Conservation (phyloP, 1,284 basidiomycete genomes). For the Exobasidium cylindrosporum region DNA sequence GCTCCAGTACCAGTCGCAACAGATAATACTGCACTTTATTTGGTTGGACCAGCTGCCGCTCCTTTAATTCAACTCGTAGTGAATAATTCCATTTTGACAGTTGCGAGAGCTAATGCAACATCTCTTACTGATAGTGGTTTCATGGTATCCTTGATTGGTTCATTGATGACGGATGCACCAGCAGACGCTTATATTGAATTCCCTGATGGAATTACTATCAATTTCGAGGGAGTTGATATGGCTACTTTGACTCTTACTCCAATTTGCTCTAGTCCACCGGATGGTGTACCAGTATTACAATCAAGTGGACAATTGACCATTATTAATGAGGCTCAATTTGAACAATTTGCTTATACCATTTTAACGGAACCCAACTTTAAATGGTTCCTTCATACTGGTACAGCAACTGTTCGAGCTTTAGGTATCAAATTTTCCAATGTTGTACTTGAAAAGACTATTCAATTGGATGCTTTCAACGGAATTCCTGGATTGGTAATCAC, state of each 20-base stretch:
- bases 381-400: constrained; percentile 69
- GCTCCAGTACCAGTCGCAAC: constrained; percentile 65
- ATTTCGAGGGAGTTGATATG: constrained; percentile 68
- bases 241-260: constrained; percentile 66
- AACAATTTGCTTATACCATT: constrained; percentile 67
- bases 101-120: constrained; percentile 67
- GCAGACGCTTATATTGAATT: constrained; percentile 60
- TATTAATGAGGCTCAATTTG: constrained; percentile 59
- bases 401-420: constrained; percentile 66
- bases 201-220: constrained; percentile 60
- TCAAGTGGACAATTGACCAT: constrained; percentile 56
- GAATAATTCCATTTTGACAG: constrained; percentile 63
- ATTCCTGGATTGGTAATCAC: constrained; percentile 64
- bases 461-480: constrained; percentile 70
- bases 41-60: constrained; percentile 63
- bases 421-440: constrained; percentile 70
- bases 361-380: constrained; percentile 68
- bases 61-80: constrained; percentile 70
- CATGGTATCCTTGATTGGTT: constrained; percentile 56
- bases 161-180: constrained; percentile 46
- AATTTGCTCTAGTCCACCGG: constrained; percentile 69
- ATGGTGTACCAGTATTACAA: constrained; percentile 67
- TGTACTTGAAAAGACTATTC: constrained; percentile 65
- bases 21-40: constrained; percentile 66
- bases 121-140: constrained; percentile 54